These are phyloP conservation scores for Theileria sp. DNA, from an alignment of 169 alveolate species.

Conservation along the genomic window DNA sequence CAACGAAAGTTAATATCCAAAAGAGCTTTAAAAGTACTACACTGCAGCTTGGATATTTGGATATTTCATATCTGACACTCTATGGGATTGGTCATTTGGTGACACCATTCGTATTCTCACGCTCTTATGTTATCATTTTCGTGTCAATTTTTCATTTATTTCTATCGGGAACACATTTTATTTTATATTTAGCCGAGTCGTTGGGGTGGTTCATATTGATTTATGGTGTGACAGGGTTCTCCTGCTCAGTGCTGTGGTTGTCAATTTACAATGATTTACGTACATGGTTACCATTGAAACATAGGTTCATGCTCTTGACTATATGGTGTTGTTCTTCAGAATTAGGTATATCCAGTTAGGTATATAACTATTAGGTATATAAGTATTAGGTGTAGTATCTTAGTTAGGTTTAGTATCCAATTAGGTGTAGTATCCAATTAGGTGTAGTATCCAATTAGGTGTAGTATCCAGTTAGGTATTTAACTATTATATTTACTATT, in stretches of 20 bases:
- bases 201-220: slow-evolving; percentile 24
- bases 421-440: too few relatives aligned
- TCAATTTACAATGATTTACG: slow-evolving; percentile 38
- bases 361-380: too few relatives aligned
- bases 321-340: slow-evolving; percentile 54
- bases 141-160: slow-evolving; percentile 38
- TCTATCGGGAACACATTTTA: slow-evolving; percentile 26
- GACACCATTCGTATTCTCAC: slow-evolving; percentile 40
- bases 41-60: slow-evolving; percentile 48
- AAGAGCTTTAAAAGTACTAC: slow-evolving; percentile 24
- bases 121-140: slow-evolving; percentile 5
- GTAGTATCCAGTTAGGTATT: too few relatives aligned
- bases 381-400: too few relatives aligned
- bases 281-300: slow-evolving; percentile 58
- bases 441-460: too few relatives aligned
- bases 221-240: slow-evolving; percentile 54
- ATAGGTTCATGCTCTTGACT: slow-evolving; percentile 35
- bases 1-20: slow-evolving; percentile 58
- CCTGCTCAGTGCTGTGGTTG: slow-evolving; percentile 41
- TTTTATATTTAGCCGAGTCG: slow-evolving; percentile 4
- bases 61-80: slow-evolving; percentile 24
- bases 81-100: slow-evolving; percentile 50
- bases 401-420: too few relatives aligned
- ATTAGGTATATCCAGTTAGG: too few relatives aligned
- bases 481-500: too few relatives aligned